Evolutionary conservation across 78 protist species (phyloP), one percentile per base, ranked within the genome.

Genomic region (Dictyostelium firmibasis): DNA sequence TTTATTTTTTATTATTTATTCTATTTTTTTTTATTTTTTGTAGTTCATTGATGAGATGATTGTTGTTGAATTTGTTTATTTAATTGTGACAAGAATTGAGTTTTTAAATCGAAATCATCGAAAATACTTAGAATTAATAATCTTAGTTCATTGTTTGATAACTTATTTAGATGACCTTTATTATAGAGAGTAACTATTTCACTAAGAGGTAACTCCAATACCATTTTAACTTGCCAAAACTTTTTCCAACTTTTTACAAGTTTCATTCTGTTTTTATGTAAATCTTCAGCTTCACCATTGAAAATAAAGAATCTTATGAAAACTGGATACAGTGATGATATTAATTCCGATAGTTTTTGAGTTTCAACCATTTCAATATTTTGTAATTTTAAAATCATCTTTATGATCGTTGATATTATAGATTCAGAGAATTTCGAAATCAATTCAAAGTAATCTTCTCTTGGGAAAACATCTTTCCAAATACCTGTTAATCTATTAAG

Each of bases 331-430:
- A 62, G 27, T 67, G 75, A 67, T 2, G 85, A 79, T 20, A 35
- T 43, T 9, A 88, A 43, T 38, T 88, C 86, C 29, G 69, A 29
- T 8, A 88, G 8, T 88, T 57, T 88, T 10, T 76, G 47, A 9
- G 93, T 88, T 67, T 88, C 93, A 33, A 88, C 33, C 29, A 83
- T 33, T 27, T 82, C 83, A 14, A 88, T 88, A 88, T 88, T 88
- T 44, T 88, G 86, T 27, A 88, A 69, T 13, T 53, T 60, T 44
- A 88, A 79, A 4, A 88, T 64, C 81, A 88, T 36, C 29, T 88
- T 83, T 14, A 88, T 88, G 16, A 88, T 60, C 1, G 16, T 88
- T 64, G 81, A n/a, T 60, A 88, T n/a, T 6, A 88, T 79, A 14
- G 57, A 35, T 41, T 88, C 85, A 13, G 82, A 78, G 70, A 88